phyloP scores from a whole-genome alignment of 2,329 filamentous ascomycete species.

The Lasiodiplodia citricola region DNA sequence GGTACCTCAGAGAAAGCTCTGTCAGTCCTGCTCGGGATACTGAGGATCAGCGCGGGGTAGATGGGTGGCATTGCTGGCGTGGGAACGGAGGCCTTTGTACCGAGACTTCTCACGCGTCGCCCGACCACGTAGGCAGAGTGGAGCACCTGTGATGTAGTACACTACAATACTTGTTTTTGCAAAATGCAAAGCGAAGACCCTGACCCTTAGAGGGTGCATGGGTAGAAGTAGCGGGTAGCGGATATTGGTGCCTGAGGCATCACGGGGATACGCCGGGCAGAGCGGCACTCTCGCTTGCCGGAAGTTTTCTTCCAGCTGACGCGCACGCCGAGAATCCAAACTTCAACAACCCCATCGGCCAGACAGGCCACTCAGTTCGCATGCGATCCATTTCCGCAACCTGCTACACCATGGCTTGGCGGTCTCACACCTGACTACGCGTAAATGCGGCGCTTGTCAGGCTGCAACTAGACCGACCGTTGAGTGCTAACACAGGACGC shows the following conservation, averaged over 20 bases:
- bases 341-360: background rate
- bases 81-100: constrained; percentile 1
- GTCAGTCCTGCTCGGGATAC: background rate
- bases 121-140: background rate
- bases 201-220: background rate
- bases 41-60: constrained; percentile 5
- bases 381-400: background rate
- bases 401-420: background rate
- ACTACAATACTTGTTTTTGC: too few species aligned
- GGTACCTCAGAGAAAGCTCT: background rate
- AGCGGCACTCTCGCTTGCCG: background rate
- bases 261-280: background rate
- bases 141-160: background rate
- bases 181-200: background rate
- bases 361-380: background rate
- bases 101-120: background rate
- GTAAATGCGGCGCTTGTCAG: background rate
- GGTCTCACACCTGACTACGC: background rate
- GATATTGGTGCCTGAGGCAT: background rate
- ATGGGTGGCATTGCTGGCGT: constrained; percentile 6
- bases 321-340: background rate
- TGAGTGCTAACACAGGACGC: background rate
- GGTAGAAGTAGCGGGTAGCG: background rate
- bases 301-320: background rate
- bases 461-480: background rate